phyloP scores from a whole-genome alignment of 371 early-diverging fungal species.

The Syncephalastrum sp. region DNA sequence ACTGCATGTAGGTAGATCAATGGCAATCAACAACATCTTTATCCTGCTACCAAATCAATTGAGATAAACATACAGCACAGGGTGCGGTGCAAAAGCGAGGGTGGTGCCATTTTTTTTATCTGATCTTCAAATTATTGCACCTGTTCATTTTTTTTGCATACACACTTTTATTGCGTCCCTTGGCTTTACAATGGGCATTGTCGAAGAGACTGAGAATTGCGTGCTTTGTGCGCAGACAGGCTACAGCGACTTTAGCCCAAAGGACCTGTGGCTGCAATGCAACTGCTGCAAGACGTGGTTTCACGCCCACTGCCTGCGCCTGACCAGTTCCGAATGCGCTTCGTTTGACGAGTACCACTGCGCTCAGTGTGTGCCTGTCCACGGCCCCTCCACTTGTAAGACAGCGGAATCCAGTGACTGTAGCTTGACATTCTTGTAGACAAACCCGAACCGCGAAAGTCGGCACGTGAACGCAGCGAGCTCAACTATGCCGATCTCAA shows the following conservation, averaged over 20 bases:
- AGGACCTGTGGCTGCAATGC: constrained; percentile 64
- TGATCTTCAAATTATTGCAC: background rate
- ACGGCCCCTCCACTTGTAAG: constrained; percentile 66
- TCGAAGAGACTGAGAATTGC: too few species aligned
- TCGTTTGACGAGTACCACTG: constrained; percentile 68
- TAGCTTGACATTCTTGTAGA: constrained; percentile 10
- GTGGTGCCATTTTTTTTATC: constrained; percentile 5
- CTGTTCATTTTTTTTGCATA: too few species aligned
- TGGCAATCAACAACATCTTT: too few species aligned
- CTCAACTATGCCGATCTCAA: constrained; percentile 74
- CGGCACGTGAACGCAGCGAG: constrained; percentile 52
- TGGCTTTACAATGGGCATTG: too few species aligned
- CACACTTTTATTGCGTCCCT: too few species aligned
- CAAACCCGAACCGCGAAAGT: constrained; percentile 52
- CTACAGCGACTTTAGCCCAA: too few species aligned
- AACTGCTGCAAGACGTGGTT: constrained; percentile 70
- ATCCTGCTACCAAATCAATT: too few species aligned
- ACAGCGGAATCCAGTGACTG: background rate
- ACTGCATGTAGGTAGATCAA: too few species aligned
- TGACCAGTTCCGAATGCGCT: constrained; percentile 55
- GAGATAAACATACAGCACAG: too few species aligned
- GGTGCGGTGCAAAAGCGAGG: background rate
- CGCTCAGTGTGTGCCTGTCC: constrained; percentile 45
- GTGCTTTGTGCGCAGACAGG: too few species aligned
- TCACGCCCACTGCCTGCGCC: constrained; percentile 63